A percentile compares a stretch with the other conserved stretches of the same genome.
These are phyloP conservation scores for Tulasnella calospora DNA, from an alignment of 768 basidiomycete species.

Conservation along the genomic window DNA sequence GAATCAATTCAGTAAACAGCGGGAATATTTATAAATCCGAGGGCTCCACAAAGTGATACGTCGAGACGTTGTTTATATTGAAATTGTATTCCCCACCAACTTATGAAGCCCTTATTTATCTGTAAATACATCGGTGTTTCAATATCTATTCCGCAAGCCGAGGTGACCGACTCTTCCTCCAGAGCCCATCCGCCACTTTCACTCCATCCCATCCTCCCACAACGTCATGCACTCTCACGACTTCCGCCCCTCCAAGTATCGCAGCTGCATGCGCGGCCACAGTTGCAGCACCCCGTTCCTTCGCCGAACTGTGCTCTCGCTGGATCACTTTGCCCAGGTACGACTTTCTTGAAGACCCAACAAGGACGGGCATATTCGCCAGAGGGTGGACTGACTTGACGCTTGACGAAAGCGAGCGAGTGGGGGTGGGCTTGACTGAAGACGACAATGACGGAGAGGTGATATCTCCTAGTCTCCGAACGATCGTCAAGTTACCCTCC, in stretches of 20 bases:
- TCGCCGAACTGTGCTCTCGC: slow-evolving; percentile 48
- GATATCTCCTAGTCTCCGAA: slow-evolving; percentile 49
- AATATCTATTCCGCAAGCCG: neutral
- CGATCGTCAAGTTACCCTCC: slow-evolving; percentile 63
- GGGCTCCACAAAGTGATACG: neutral
- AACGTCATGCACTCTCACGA: slow-evolving; percentile 81
- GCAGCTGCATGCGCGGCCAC: slow-evolving; percentile 69
- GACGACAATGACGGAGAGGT: slow-evolving; percentile 31
- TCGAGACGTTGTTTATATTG: neutral
- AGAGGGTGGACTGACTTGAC: slow-evolving; percentile 24
- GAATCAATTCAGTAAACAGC: neutral
- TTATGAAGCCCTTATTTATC: too few species aligned
- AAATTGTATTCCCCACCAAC: too few species aligned
- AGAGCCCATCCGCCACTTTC: slow-evolving; percentile 58
- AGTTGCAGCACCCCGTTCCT: slow-evolving; percentile 73
- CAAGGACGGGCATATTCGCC: slow-evolving; percentile 42
- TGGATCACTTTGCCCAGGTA: slow-evolving; percentile 68
- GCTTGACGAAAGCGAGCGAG: slow-evolving; percentile 11
- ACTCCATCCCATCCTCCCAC: slow-evolving; percentile 69
- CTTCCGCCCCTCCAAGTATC: slow-evolving; percentile 62
- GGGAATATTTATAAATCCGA: neutral
- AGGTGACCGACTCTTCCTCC: slow-evolving; percentile 34
- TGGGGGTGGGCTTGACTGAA: neutral
- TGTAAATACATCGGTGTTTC: too few species aligned
- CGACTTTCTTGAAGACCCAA: slow-evolving; percentile 79